A percentile compares a stretch with the other conserved stretches of the same genome.
Evolutionary conservation across 192 early-diverging fungal genomes (phyloP).

Genomic region (Martensiomyces pterosporus): DNA sequence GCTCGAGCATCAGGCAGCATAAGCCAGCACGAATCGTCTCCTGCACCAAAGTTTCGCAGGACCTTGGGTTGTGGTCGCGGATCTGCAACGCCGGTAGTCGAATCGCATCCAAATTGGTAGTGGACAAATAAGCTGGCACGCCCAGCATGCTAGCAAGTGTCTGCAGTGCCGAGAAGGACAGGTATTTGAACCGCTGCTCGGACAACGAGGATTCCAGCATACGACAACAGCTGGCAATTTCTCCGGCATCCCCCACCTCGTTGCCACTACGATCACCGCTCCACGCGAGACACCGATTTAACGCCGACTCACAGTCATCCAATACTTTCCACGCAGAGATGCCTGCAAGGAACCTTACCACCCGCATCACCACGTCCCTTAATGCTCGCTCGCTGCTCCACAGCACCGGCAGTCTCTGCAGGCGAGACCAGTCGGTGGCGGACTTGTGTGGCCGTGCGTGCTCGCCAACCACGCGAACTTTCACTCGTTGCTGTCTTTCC

Average conservation of each 20-base stretch:
- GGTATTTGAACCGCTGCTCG: background rate
- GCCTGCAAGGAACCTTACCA: constrained; percentile 10
- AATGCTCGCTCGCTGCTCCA: background rate
- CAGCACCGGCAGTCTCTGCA: constrained; percentile 24
- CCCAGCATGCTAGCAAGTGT: constrained; percentile 21
- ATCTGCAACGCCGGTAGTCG: constrained; percentile 23
- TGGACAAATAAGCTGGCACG: constrained; percentile 11
- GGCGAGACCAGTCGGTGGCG: constrained; percentile 39
- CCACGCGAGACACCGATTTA: constrained; percentile 14
- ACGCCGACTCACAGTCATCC: background rate
- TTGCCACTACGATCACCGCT: constrained; percentile 1
- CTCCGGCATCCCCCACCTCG: background rate
- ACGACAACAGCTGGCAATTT: background rate
- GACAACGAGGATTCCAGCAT: background rate
- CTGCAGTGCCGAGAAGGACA: constrained; percentile 15
- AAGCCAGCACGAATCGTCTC: constrained; percentile 21
- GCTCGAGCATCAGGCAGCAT: constrained; percentile 19
- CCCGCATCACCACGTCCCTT: constrained; percentile 1
- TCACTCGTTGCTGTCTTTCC: constrained; percentile 8
- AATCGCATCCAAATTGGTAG: constrained; percentile 6
- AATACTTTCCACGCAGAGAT: constrained; percentile 9
- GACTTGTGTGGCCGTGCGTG: constrained; percentile 11
- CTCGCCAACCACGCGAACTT: constrained; percentile 22
- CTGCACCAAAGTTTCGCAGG: constrained; percentile 27
- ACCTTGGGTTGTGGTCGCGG: constrained; percentile 29